phyloP scores from a whole-genome alignment of 2,329 filamentous ascomycete species.

The Xylaria sp. region DNA sequence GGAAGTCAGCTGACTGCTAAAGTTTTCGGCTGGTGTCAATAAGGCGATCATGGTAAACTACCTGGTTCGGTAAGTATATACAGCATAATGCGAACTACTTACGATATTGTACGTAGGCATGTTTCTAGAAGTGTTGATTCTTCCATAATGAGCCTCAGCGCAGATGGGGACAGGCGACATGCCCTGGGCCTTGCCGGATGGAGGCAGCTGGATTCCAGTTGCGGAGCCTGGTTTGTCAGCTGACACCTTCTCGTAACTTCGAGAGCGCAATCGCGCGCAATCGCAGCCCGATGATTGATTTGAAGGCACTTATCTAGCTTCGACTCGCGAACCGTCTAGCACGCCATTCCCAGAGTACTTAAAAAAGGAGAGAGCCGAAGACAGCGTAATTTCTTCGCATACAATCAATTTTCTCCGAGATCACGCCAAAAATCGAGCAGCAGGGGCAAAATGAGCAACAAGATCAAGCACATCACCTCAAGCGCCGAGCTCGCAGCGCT shows the following conservation, averaged over 20 bases:
- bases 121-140: no score
- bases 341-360: background rate
- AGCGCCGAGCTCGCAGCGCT: slow-evolving; percentile 62
- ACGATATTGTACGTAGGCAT: no score
- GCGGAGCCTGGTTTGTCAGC: slow-evolving; percentile 22
- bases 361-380: background rate
- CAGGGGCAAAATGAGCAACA: slow-evolving; percentile 34
- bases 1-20: background rate
- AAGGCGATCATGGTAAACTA: no score
- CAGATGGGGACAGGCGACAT: background rate
- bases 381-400: background rate
- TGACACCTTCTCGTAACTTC: slow-evolving; percentile 30
- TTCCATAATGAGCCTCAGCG: no score
- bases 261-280: slow-evolving; percentile 14
- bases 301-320: background rate
- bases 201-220: background rate
- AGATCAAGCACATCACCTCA: slow-evolving; percentile 54
- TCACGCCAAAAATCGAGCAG: background rate
- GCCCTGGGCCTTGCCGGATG: background rate
- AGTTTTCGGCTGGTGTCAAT: no score
- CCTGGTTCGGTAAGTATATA: no score
- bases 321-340: background rate
- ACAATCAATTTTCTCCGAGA: background rate
- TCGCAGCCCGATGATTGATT: background rate
- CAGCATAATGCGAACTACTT: no score